phyloP scores from a whole-genome alignment of 2,329 filamentous ascomycete genomes.

The Neurospora crassa region DNA sequence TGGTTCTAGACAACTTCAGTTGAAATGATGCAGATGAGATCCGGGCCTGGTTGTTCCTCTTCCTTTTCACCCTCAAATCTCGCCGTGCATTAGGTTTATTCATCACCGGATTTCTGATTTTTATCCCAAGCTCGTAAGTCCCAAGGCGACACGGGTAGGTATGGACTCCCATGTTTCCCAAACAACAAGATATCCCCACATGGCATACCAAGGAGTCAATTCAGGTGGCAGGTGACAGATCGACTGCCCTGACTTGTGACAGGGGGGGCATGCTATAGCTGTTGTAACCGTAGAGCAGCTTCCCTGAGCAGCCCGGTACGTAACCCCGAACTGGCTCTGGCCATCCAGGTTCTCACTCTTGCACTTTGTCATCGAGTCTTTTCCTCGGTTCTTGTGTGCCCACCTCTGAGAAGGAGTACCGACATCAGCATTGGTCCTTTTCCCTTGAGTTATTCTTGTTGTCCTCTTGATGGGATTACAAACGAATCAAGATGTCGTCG shows the following conservation, averaged over 20 bases:
- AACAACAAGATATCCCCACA: background rate
- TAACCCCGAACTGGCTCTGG: background rate
- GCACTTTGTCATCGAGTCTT: background rate
- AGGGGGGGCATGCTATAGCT: background rate
- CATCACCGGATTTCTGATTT: background rate
- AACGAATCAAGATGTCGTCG: background rate
- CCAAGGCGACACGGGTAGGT: background rate
- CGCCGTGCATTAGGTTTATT: background rate
- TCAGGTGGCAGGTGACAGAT: background rate
- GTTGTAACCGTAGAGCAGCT: background rate
- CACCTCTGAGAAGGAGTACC: background rate
- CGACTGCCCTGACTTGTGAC: background rate
- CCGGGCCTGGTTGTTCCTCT: background rate
- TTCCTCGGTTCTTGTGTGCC: background rate
- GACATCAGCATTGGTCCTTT: background rate
- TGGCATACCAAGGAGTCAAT: background rate
- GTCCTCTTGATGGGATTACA: background rate
- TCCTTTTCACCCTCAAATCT: background rate
- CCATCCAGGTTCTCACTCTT: background rate
- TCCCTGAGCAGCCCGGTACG: background rate
- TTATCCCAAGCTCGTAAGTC: background rate
- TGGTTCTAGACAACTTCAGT: background rate
- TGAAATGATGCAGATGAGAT: background rate
- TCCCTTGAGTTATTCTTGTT: background rate
- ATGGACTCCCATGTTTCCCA: background rate